These are phyloP conservation scores for Diaporthe ampelina DNA, from an alignment of 2,329 filamentous ascomycete species.

Conservation along the genomic window DNA sequence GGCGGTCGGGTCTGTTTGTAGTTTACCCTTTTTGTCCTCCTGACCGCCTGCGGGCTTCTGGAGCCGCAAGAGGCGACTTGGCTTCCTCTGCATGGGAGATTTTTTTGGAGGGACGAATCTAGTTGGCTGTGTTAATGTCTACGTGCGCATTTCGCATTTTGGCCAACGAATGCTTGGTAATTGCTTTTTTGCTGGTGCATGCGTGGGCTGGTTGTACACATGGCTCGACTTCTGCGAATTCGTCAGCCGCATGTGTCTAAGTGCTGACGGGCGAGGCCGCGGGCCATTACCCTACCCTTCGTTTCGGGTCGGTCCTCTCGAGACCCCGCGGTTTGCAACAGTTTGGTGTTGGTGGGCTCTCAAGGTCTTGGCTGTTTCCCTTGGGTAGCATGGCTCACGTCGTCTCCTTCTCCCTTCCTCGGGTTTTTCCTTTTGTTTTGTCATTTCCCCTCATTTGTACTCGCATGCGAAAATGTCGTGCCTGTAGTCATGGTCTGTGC, in stretches of 20 bases:
- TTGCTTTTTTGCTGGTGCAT: neutral
- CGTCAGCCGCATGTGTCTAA: constrained; percentile 17
- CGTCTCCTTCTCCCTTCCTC: neutral
- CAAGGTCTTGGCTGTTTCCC: constrained; percentile 28
- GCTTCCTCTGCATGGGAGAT: neutral
- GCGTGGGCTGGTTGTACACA: neutral
- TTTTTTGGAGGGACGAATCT: neutral
- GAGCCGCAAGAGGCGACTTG: neutral
- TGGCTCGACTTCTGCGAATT: neutral
- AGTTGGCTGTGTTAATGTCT: neutral
- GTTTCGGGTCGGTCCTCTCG: constrained; percentile 29
- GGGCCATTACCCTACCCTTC: neutral
- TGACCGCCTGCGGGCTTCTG: neutral
- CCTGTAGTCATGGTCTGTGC: neutral
- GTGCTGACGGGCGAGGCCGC: constrained; percentile 27
- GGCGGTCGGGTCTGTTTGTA: constrained; percentile 18
- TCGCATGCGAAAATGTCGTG: neutral
- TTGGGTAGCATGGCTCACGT: constrained; percentile 23
- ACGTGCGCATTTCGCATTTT: neutral
- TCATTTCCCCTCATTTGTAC: constrained; percentile 1
- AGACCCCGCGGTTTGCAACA: constrained; percentile 11
- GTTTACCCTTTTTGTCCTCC: neutral
- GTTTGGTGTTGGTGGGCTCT: constrained; percentile 30
- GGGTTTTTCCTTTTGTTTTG: neutral
- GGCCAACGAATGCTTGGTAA: neutral